Percentiles rank a stretch among this genome's conserved stretches.
phyloP scores from a whole-genome alignment of 192 early-diverging fungal genomes.

The Backusella luteola region DNA sequence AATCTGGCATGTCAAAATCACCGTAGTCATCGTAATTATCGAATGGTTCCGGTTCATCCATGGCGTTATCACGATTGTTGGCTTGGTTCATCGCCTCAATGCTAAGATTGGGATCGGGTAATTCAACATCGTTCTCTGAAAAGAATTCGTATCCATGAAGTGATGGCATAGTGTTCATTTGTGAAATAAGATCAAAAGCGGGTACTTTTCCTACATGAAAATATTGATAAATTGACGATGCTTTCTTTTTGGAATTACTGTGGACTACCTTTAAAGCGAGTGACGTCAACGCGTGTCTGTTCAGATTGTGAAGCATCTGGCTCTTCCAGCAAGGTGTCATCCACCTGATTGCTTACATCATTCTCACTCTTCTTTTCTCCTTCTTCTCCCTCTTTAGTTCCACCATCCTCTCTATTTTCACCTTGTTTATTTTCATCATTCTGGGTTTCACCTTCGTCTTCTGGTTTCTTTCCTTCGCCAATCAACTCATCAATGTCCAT shows the following conservation, averaged over 20 bases:
- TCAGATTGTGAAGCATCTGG: neutral
- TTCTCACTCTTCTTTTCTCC: neutral
- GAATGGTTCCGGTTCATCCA: neutral
- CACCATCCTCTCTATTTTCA: neutral
- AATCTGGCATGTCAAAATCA: constrained; percentile 21
- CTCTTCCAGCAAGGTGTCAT: neutral
- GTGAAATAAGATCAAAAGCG: neutral
- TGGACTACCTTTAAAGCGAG: constrained; percentile 39
- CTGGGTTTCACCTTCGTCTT: neutral
- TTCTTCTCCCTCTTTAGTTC: neutral
- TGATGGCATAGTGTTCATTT: constrained; percentile 60
- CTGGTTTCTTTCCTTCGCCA: neutral
- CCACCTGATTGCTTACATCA: neutral
- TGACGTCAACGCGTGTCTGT: constrained; percentile 34
- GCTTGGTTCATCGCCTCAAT: constrained; percentile 11
- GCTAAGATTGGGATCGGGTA: constrained; percentile 25
- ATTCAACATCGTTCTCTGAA: constrained; percentile 50
- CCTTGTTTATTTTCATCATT: neutral
- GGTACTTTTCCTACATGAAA: constrained; percentile 18
- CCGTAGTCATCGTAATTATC: neutral
- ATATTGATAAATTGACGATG: neutral
- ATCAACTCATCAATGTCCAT: neutral
- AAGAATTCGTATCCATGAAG: constrained; percentile 71
- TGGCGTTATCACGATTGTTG: constrained; percentile 9
- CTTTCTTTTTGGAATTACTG: neutral